Base-by-base conservation (phyloP, 2,329 filamentous ascomycete genomes). In the Graphiopsis chlorocephala region DNA sequence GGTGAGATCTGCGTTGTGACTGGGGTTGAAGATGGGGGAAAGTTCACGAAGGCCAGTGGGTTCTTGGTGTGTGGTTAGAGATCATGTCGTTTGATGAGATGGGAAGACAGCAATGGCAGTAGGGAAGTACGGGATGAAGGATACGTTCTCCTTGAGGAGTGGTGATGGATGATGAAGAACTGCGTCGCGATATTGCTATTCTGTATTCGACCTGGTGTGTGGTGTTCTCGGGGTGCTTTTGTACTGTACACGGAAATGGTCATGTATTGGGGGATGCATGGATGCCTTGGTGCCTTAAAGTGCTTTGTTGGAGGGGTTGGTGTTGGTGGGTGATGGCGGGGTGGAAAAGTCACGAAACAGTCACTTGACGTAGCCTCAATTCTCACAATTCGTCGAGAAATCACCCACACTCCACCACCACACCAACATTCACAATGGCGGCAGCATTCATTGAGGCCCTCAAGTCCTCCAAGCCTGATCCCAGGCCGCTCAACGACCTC, bases 401-500 rank as follows among this genome's bases (percentile, higher is more conserved):
- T 8, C 29, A 25, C n/a, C 31, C 20, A 60, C 20, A 52, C 58
- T 31, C 26, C 26, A 29, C 48, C 33, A 55, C 12, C 45, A 62
- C 28, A 38, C 4, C 29, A 45, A 45, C n/a, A 45, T 45, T 45
- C 60, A 59, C 35, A 50, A 64, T 64, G 63, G 63, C 63, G n/a
- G 56, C 55, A 15, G 23, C 25, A 56, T 64, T 64, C 47, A 59
- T 64, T 15, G 55, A 57, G 35, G 56, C 56, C 26, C 47, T 64
- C 56, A 64, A 57, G 33, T 47, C 45, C 33, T 38, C 56, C 26
- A 64, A 64, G 56, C 63, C 63, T 8, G 56, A 61, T 25, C 55
- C 63, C 35, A 55, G 68, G 38, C 84, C 88, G 65, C 85, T 96
- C 63, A 83, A 85, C 72, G 88, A 90, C 70, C 87, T 97, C 67